Base-by-base conservation (phyloP, 2,329 filamentous ascomycete genomes). In the Aaosphaeria arxii region DNA sequence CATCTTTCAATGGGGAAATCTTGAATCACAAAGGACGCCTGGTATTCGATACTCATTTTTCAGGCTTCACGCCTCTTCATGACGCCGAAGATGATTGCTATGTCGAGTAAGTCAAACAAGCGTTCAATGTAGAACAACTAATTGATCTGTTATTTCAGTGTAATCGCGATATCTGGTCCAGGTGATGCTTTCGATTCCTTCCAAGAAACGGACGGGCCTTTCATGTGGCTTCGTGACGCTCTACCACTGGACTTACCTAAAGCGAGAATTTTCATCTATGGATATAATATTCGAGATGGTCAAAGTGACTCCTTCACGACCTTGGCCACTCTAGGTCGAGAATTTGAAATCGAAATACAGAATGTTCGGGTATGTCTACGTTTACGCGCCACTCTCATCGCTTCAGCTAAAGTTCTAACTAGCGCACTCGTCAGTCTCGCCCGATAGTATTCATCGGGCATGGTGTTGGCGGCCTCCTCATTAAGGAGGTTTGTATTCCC, bases 161-260 rank as follows among this genome's bases (percentile, higher is more conserved):
- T 50, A 33, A 38, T 58, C 29, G 44, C 54, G 5, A 4, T 58
- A 7, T 49, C 31, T 5, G 60, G 57, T 2, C 55, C 66, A 7
- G 60, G 58, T 24, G 53, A 58, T 7, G 62, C 63, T 1, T 69
- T 59, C 38, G 59, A 56, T 4, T 69, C 66, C 2, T 69, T 68
- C 48, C 65, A 65, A 43, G 57, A 61, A 30, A 49, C 48, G 42
- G 48, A 43, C 7, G 56, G 55, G 2, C 11, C 39, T 5, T 48
- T 61, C 36, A 64, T 66, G 62, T 67, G 65, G 64, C 49, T 67
- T 9, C 55, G 58, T 28, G 64, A 68, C 45, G 32, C 55, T 1
- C 57, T 68, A 3, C 53, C 58, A 1, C 30, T 48, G 6, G 51
- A 66, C 43, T 24, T 67, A 11, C 44, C 48, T 5, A 42, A 31